Evolutionary conservation across 2,329 filamentous ascomycete species (phyloP).

Genomic region (Xylariaceae sp.): DNA sequence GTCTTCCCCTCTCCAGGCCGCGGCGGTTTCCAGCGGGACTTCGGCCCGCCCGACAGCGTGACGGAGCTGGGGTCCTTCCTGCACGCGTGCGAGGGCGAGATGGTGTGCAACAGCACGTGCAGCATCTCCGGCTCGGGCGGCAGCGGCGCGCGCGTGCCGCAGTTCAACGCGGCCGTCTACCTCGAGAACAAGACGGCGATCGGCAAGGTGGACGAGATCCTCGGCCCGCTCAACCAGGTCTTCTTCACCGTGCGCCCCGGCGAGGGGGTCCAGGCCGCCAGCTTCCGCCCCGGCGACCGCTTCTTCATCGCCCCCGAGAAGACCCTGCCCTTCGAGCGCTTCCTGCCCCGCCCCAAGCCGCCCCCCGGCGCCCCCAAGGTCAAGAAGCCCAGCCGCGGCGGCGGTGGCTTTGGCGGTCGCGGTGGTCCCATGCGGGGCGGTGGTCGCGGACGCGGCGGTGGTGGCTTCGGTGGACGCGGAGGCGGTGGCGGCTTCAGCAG

Average conservation of each 20-base stretch:
- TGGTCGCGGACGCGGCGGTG: conserved; percentile 60
- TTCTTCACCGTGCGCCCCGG: conserved; percentile 98
- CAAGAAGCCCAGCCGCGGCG: conserved; percentile 62
- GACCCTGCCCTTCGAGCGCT: conserved; percentile 88
- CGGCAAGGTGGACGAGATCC: conserved; percentile 96
- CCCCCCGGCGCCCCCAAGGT: conserved; percentile 54
- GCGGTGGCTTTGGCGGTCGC: conserved; percentile 46
- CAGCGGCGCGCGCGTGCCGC: conserved; percentile 95
- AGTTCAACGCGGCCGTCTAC: conserved; percentile 98
- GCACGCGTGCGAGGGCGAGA: conserved; percentile 93
- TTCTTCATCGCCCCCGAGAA: conserved; percentile 96
- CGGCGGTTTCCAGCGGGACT: conserved; percentile 27
- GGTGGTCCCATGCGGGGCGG: conserved; percentile 31
- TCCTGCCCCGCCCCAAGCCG: conserved; percentile 88
- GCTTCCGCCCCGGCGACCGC: conserved; percentile 94
- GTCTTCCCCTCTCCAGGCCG: conserved; percentile 17
- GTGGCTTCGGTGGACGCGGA: conserved; percentile 38
- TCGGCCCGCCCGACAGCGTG: conserved; percentile 27
- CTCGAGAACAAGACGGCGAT: conserved; percentile 95
- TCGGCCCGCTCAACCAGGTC: conserved; percentile 95
- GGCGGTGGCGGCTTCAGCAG: conserved; percentile 53
- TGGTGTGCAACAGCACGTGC: conserved; percentile 91
- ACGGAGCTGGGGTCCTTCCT: conserved; percentile 86
- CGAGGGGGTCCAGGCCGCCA: conserved; percentile 89
- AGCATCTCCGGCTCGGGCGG: too few relatives aligned